phyloP scores from a whole-genome alignment of 2,329 filamentous ascomycete species.

The Tolypocladium guangdongense region DNA sequence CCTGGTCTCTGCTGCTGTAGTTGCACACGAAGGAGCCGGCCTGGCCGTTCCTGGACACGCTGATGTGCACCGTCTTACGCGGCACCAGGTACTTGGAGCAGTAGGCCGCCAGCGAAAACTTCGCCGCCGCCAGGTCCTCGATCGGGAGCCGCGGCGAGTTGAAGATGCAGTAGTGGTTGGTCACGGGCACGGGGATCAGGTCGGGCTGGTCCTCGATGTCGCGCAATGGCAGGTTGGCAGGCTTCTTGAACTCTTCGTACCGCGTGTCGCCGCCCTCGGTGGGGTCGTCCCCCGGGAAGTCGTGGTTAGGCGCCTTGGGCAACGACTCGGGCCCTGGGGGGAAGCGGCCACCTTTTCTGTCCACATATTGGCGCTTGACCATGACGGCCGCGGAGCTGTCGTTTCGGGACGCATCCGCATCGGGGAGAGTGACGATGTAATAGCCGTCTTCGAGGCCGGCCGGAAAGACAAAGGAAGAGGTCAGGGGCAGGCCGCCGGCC shows the following conservation, averaged over 20 bases:
- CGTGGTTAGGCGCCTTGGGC: not conserved
- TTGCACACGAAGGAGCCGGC: slow-evolving; percentile 2
- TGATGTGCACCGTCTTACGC: not conserved
- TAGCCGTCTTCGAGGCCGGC: slow-evolving; percentile 1
- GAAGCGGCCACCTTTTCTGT: too few relatives aligned
- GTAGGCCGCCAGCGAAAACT: not conserved
- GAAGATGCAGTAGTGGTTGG: not conserved
- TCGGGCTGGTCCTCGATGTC: not conserved
- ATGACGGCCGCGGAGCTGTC: not conserved
- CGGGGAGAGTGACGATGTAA: not conserved
- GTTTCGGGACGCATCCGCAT: not conserved
- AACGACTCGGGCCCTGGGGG: too few relatives aligned
- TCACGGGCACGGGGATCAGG: not conserved
- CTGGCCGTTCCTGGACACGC: not conserved
- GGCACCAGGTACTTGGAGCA: slow-evolving; percentile 1
- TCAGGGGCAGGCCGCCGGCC: not conserved
- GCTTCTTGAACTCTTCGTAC: too few relatives aligned
- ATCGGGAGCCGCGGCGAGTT: not conserved
- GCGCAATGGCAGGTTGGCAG: not conserved
- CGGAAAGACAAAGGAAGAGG: not conserved
- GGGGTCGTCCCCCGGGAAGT: not conserved
- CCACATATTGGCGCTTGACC: too few relatives aligned
- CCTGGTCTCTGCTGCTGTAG: not conserved
- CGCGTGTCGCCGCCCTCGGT: too few relatives aligned
- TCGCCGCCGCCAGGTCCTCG: too few relatives aligned